These are phyloP conservation scores for Ajuga chamaepitys DNA, from an alignment of 257 asterid genomes.

Conservation along the genomic window DNA sequence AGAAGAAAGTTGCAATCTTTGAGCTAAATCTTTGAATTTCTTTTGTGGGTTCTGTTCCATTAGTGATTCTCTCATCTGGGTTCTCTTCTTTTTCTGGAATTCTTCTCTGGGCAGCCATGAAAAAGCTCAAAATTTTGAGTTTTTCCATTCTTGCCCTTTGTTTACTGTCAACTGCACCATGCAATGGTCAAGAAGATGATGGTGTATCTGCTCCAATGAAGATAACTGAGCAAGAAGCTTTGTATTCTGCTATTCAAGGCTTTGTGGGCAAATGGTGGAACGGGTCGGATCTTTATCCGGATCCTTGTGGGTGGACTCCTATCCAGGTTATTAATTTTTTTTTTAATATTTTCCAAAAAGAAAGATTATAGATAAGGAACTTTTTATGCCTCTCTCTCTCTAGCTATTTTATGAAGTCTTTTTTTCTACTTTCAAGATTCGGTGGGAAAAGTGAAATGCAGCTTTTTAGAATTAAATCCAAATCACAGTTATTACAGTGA, in stretches of 20 bases:
- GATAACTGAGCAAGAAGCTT: conserved; percentile 54
- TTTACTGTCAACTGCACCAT: conserved; percentile 20
- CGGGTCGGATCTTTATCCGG: conserved; percentile 98
- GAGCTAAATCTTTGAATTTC: background rate
- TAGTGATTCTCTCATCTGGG: too few relatives aligned
- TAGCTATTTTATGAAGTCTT: background rate
- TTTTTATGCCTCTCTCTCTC: background rate
- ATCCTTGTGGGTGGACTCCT: conserved; percentile 99
- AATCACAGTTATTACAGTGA: conserved; percentile 4
- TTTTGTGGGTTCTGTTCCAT: background rate
- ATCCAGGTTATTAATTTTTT: conserved; percentile 50
- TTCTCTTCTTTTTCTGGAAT: too few relatives aligned
- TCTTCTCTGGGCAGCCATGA: conserved; percentile 33
- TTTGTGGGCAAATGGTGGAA: conserved; percentile 98
- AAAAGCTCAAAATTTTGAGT: conserved; percentile 18
- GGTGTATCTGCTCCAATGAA: conserved; percentile 56
- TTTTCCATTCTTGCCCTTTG: conserved; percentile 24
- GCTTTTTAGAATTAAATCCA: conserved; percentile 18
- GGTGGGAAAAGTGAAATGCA: conserved; percentile 12
- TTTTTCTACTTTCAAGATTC: conserved; percentile 12
- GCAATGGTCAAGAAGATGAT: conserved; percentile 53
- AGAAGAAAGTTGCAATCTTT: background rate
- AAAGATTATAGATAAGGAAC: background rate
- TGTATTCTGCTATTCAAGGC: conserved; percentile 80
- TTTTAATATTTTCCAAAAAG: background rate